Evolutionary conservation across 495 filamentous ascomycete genomes (phyloP), one percentile per base, ranked within the genome.

Genomic region (Talaromyces wortmannii): DNA sequence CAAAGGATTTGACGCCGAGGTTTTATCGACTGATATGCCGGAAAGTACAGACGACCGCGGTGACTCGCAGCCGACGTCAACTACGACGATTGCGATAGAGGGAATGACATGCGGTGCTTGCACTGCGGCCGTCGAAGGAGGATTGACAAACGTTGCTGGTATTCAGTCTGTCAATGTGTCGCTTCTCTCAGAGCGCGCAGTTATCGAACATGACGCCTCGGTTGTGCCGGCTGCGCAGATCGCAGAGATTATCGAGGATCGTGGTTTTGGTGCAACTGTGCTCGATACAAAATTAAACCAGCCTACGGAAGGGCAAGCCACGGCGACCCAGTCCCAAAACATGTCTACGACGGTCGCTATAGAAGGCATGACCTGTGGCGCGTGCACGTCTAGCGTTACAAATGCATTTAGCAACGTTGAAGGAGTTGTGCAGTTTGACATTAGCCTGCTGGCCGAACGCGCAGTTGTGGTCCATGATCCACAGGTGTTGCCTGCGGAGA

Each of bases 101-200:
- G 94, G 94, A 29, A 98, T 98, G 94, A 97, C 94, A 6, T 97
- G 92, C 64, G 92, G 92, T 45, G 91, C 92, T 33, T 98, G 92
- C 63, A 96, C 92, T 7, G 89, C 90, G 49, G 90, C 92, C 0
- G 82, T 98, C 16, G 90, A 97, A 68, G 81, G 85, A 48, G 88
- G 84, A 8, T 88, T 96, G 71, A 83, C 78, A 55, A 72, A 78
- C 50, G 75, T 94, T 10, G 64, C 81, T 2, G 95, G 94, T 4
- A 77, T 98, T 8, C 80, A 80, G 43, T 83, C 87, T 57, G 94
- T 97, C 69, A 92, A 84, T 61, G 88, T 98, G 61, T 96, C 92
- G 31, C 70, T 97, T 48, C 81, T 85, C 29, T 83, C 84, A 2
- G 83, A 86, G 63, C 78, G 84, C 16, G 82, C 81, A 7, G 81